A percentile compares a stretch with the other conserved stretches of the same genome.
Conservation (phyloP, 345 rosid species). For the Iberis pinnata region DNA sequence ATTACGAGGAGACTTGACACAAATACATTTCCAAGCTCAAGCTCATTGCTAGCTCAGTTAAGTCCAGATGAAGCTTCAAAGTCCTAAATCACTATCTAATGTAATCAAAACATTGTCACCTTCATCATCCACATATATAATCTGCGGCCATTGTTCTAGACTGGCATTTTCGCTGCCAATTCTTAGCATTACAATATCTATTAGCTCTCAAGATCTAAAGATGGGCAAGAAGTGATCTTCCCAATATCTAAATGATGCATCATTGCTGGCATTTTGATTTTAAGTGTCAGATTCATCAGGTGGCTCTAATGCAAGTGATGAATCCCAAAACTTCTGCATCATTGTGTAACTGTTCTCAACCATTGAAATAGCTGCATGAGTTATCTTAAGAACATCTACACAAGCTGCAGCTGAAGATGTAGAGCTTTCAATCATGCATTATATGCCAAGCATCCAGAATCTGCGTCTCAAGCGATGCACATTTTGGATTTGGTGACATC, state of each 20-base stretch:
- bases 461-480: slow-evolving; percentile 67
- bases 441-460: slow-evolving; percentile 87
- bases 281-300: slow-evolving; percentile 82
- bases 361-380: slow-evolving; percentile 96
- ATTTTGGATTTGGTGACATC: slow-evolving; percentile 92
- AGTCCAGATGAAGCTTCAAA: slow-evolving; percentile 69
- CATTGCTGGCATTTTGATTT: slow-evolving; percentile 77
- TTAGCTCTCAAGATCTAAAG: slow-evolving; percentile 72
- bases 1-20: too few relatives aligned
- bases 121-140: slow-evolving; percentile 93
- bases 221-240: slow-evolving; percentile 51
- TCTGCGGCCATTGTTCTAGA: slow-evolving; percentile 47
- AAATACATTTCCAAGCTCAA: slow-evolving; percentile 16
- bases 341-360: slow-evolving; percentile 86
- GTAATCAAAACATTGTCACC: slow-evolving; percentile 80
- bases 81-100: slow-evolving; percentile 77
- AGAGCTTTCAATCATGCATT: slow-evolving; percentile 98
- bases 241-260: slow-evolving; percentile 65
- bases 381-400: slow-evolving; percentile 84
- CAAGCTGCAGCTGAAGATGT: slow-evolving; percentile 85
- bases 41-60: slow-evolving; percentile 34
- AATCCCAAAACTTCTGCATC: slow-evolving; percentile 99
- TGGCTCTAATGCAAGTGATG: slow-evolving; percentile 87
- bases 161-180: slow-evolving; percentile 39
- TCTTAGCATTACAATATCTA: slow-evolving; percentile 59